Evolutionary conservation across 768 basidiomycete genomes (phyloP), one percentile per base, ranked within the genome.

Genomic region (Suillus ampliporus): DNA sequence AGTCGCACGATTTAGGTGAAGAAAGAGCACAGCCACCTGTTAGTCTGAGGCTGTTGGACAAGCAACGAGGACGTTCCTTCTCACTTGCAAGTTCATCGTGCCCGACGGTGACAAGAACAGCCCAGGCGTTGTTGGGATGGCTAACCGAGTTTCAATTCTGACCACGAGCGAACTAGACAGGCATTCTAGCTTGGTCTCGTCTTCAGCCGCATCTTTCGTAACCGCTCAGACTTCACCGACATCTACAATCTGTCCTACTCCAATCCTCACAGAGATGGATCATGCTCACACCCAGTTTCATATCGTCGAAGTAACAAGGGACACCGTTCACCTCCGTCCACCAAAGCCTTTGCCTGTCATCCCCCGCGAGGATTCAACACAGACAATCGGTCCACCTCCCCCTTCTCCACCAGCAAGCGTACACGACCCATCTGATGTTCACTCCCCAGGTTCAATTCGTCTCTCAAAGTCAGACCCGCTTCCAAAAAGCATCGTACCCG

Each of bases 351-450:
- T 74, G 62, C 73, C 74, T 60, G 72, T 74, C 61, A 72, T 77
- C 10, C 69, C 75, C 40, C 63, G 57, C 61, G 68, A 37, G 26
- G 47, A 68, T 31, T 53, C 52, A 5, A 15, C 41, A 17, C 41
- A 64, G 21, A 64, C 66, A 34, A 51, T 75, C 7, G 86, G 87
- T n/a, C 87, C 86, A 10, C 86, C 85, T 0, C 86, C 86, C 2
- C 86, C 87, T 11, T 87, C 83, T 0, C 82, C 82, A 1, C 82
- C 82, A 11, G 80, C 81, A 23, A 83, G 82, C 67, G 74, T 76
- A 35, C 72, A 65, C 54, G 68, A 68, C 9, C 58, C 38, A 28
- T 66, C 68, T 48, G 71, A 70, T 41, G n/a, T n/a, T 6, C 31
- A 31, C 31, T 31, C 31, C 31, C 31, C 31, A 31, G 31, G 31